These are phyloP conservation scores for Arabidopsis thaliana DNA, from an alignment of 345 rosid genomes.

Conservation along the genomic window DNA sequence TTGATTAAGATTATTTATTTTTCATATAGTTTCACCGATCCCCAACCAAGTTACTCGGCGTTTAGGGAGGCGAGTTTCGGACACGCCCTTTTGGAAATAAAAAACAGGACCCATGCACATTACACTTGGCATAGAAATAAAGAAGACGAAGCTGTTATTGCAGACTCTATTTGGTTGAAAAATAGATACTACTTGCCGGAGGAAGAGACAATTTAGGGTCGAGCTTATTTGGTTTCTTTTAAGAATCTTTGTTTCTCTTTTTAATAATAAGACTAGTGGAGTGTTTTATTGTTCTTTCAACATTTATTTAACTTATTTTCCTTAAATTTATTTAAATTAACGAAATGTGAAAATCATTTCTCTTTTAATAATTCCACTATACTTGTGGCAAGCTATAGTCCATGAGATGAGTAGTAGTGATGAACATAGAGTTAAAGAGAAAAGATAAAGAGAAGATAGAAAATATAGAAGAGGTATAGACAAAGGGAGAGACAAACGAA, in stretches of 20 bases:
- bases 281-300: slow-evolving; percentile 8
- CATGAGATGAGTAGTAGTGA: background rate
- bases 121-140: slow-evolving; percentile 67
- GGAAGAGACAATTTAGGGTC: background rate
- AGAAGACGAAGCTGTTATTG: slow-evolving; percentile 47
- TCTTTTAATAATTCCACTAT: background rate
- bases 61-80: slow-evolving; percentile 68
- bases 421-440: background rate
- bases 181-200: slow-evolving; percentile 48
- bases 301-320: too few relatives aligned
- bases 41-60: slow-evolving; percentile 65
- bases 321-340: background rate
- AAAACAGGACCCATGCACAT: slow-evolving; percentile 58
- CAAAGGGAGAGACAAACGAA: background rate
- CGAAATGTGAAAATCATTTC: background rate
- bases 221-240: background rate
- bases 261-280: slow-evolving; percentile 12
- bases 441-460: background rate
- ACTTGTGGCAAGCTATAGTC: background rate
- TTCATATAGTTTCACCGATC: slow-evolving; percentile 48
- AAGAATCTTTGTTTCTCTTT: background rate
- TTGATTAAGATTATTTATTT: background rate
- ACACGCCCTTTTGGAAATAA: slow-evolving; percentile 60
- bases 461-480: background rate
- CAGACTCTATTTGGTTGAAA: slow-evolving; percentile 50